Evolutionary conservation across 2,329 filamentous ascomycete genomes (phyloP), one percentile per base, ranked within the genome.

Genomic region (Mycogone perniciosa): DNA sequence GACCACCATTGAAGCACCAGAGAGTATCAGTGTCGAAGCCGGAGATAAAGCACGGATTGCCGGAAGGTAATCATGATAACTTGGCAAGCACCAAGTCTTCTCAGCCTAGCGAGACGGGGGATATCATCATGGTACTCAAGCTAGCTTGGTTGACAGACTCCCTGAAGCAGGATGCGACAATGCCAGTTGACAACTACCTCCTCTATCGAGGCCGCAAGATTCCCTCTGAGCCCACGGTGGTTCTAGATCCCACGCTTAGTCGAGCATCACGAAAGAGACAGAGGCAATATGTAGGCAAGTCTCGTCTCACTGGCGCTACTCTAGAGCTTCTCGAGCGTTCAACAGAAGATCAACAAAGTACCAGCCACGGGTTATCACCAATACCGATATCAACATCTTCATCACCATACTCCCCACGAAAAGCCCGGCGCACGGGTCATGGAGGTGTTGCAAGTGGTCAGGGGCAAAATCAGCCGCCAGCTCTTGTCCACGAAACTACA

Each of bases 401-500:
- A 35, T 9, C 40, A 7, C 8, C 54, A 34, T 29, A 9, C 8
- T 29, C 51, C 1, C 54, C 48, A 10, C 37, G 51, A 29, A 55
- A 49, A 41, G 50, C 48, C n/a, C 53, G 44, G 7, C 44, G 31
- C 2, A 29, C 38, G 7, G 6, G 31, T 9, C 43, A 40, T n/a
- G 26, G 39, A 29, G 35, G 20, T 5, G 33, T 31, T 6, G 30
- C 29, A 1, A 26, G 11, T 40, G 40, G 42, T 27, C 48, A 33
- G 13, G n/a, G 13, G 8, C 52, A 57, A 27, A 11, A 9, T 27
- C 54, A 51, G n/a, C 67, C 67, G 2, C 63, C 62, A 5, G 41
- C 60, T 7, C 68, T 95, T 5, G 63, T 83, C 7, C 82, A 82
- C 35, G 76, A 87, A 61, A 88, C 86, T 1, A 96, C 90, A 0